A percentile compares a stretch with the other conserved stretches of the same genome.
These are phyloP conservation scores for Mortierella hygrophila DNA, from an alignment of 192 early-diverging fungal species.

Conservation along the genomic window DNA sequence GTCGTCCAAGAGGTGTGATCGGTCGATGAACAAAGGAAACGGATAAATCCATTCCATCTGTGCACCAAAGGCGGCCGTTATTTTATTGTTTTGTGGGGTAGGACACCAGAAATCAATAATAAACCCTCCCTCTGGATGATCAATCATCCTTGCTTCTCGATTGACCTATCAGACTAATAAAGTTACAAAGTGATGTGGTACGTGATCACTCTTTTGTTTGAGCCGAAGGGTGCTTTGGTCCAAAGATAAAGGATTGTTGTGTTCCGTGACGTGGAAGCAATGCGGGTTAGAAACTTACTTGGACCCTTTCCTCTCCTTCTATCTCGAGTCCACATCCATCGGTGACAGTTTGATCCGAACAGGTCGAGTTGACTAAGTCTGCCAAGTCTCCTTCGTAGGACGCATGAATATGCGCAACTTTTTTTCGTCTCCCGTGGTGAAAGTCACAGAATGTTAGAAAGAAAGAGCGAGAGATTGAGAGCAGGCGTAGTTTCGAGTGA, in stretches of 20 bases:
- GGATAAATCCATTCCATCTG: not conserved
- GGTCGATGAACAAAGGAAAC: too few relatives aligned
- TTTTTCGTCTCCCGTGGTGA: too few relatives aligned
- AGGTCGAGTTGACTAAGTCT: too few relatives aligned
- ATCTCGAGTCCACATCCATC: not conserved
- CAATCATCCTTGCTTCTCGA: not conserved
- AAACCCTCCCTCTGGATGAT: not conserved
- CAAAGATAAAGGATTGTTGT: not conserved
- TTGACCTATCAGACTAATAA: not conserved
- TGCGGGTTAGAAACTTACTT: not conserved
- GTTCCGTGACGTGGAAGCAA: not conserved
- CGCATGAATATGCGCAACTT: too few relatives aligned
- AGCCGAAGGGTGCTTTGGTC: not conserved
- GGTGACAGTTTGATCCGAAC: too few relatives aligned
- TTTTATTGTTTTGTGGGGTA: not conserved
- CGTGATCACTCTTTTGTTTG: not conserved
- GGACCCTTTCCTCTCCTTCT: not conserved
- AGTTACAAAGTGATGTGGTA: not conserved
- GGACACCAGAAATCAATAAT: not conserved
- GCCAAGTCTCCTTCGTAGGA: too few relatives aligned
- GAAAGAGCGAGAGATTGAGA: too few relatives aligned
- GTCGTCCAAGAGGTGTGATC: too few relatives aligned
- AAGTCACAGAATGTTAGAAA: too few relatives aligned
- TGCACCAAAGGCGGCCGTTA: not conserved
- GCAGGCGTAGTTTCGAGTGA: not conserved